Evolutionary conservation across 1,284 basidiomycete species (phyloP).

Genomic region (Ganoderma sp.): DNA sequence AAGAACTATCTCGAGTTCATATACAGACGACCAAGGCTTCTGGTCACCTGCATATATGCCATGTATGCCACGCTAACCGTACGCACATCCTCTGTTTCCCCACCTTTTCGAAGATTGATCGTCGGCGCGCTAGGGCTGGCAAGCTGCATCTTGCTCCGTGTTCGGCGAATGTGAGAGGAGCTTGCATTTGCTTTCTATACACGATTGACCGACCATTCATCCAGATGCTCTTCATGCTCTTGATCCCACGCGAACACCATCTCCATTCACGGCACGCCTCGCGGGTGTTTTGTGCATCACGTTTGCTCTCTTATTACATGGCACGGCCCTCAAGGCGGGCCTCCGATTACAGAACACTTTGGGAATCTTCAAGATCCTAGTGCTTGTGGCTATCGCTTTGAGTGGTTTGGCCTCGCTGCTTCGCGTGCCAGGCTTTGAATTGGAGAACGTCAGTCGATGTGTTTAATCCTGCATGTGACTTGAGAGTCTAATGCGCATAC

Average conservation of each 20-base stretch:
- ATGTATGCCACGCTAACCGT: conserved; percentile 67
- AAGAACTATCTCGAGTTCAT: conserved; percentile 80
- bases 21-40: conserved; percentile 65
- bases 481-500: neutral
- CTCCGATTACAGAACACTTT: conserved; percentile 69
- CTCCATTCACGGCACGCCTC: conserved; percentile 33
- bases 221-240: conserved; percentile 60
- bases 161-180: conserved; percentile 64
- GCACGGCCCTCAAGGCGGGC: conserved; percentile 59
- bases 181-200: neutral
- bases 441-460: conserved; percentile 49
- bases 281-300: conserved; percentile 57
- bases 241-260: conserved; percentile 39
- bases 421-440: conserved; percentile 52
- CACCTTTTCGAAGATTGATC: conserved; percentile 12
- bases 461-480: conserved; percentile 6
- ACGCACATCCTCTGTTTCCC: conserved; percentile 8
- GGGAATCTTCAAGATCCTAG: conserved; percentile 66
- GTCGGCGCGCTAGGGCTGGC: conserved; percentile 49
- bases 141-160: conserved; percentile 62
- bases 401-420: conserved; percentile 64
- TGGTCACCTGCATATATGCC: conserved; percentile 65
- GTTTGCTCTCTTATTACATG: conserved; percentile 64
- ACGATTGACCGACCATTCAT: neutral
- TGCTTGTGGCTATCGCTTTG: conserved; percentile 61